A percentile compares a stretch with the other conserved stretches of the same genome.
Evolutionary conservation across 2,329 filamentous ascomycete genomes (phyloP).

Genomic region (Gyromitra esculenta): DNA sequence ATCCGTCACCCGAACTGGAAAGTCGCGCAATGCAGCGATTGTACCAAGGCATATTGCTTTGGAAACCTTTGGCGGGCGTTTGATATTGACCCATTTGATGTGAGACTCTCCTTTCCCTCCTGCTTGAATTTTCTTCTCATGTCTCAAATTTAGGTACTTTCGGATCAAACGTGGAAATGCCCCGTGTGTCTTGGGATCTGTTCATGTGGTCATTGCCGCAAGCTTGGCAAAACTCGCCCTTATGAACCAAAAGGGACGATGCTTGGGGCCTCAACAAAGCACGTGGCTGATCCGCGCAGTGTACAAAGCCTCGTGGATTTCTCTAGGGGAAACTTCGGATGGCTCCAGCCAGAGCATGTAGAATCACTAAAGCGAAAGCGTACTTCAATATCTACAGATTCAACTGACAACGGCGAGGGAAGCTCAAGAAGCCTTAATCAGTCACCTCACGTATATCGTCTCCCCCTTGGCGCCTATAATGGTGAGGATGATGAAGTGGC

Average conservation of each 20-base stretch:
- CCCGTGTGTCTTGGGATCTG: constrained; percentile 87
- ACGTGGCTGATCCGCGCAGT: constrained; percentile 88
- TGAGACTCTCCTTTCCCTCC: constrained; percentile 59
- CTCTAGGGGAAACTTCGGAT: constrained; percentile 43
- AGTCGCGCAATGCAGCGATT: constrained; percentile 81
- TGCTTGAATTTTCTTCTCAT: not conserved
- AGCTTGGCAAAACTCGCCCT: constrained; percentile 70
- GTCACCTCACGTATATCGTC: constrained; percentile 6
- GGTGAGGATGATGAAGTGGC: constrained; percentile 14
- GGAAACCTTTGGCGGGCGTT: constrained; percentile 92
- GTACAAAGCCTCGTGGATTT: constrained; percentile 68
- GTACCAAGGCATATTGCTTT: constrained; percentile 84
- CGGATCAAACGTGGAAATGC: constrained; percentile 84
- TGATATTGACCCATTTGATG: constrained; percentile 79
- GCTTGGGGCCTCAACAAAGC: constrained; percentile 88
- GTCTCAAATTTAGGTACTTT: constrained; percentile 66
- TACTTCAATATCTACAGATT: constrained; percentile 9
- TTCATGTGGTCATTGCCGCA: constrained; percentile 83
- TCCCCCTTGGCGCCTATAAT: constrained; percentile 14
- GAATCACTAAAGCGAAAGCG: constrained; percentile 38
- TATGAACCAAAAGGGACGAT: constrained; percentile 88
- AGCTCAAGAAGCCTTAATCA: constrained; percentile 6
- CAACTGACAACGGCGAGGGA: constrained; percentile 20
- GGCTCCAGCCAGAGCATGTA: constrained; percentile 37
- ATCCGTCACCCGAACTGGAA: constrained; percentile 80